Conservation (phyloP, 768 basidiomycete species). For the Agrocybe pediades region DNA sequence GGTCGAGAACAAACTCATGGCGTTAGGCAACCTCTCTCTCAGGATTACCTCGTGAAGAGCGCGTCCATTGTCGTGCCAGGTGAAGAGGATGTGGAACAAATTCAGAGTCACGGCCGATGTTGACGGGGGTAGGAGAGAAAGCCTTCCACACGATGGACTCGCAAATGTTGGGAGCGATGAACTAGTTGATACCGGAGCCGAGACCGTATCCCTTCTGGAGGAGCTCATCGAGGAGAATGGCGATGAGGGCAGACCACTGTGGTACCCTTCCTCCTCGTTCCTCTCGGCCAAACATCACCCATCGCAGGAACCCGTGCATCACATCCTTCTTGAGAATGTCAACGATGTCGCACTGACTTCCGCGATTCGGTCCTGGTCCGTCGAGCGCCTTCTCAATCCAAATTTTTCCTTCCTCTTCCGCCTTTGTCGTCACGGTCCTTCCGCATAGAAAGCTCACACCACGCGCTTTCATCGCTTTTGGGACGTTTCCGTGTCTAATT, state of each 20-base stretch:
- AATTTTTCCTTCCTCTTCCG: no score
- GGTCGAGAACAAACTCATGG: conserved; percentile 97
- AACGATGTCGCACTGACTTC: no score
- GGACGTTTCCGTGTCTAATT: no score
- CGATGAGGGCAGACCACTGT: conserved; percentile 94
- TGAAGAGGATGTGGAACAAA: conserved; percentile 99
- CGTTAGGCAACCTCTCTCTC: conserved; percentile 93
- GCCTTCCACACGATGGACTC: conserved; percentile 99
- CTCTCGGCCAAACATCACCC: no score
- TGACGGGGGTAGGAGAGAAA: conserved; percentile 96
- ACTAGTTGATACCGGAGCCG: conserved; percentile 96
- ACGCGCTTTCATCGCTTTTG: no score
- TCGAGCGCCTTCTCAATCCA: no score
- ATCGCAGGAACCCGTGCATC: no score
- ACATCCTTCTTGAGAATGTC: no score
- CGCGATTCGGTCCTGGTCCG: no score
- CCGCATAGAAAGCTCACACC: no score
- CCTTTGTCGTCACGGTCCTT: no score
- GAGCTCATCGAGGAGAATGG: conserved; percentile 97
- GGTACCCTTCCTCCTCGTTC: no score
- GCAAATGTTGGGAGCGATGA: conserved; percentile 99
- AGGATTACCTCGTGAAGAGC: conserved; percentile 98
- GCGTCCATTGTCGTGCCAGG: conserved; percentile 97
- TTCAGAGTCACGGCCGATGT: conserved; percentile 97
- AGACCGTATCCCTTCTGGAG: conserved; percentile 99